phyloP scores from a whole-genome alignment of 2,329 filamentous ascomycete species.

The Celoporthe dispersa region DNA sequence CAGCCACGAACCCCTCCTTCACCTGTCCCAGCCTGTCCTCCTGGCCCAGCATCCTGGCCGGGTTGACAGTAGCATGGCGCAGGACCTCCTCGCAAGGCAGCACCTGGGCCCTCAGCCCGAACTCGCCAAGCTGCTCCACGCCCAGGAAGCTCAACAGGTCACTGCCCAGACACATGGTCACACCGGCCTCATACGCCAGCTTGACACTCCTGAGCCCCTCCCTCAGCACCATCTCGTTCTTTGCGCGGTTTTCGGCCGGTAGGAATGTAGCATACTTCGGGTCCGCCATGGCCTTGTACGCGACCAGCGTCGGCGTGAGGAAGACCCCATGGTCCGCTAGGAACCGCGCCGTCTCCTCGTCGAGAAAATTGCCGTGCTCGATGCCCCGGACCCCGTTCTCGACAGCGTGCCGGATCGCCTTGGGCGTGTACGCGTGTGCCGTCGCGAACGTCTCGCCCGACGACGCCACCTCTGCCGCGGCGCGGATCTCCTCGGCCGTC shows the following conservation, averaged over 20 bases:
- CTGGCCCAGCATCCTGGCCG: conserved; percentile 50
- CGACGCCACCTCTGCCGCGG: conserved; percentile 49
- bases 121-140: conserved; percentile 27
- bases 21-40: conserved; percentile 50
- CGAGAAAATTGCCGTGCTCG: conserved; percentile 44
- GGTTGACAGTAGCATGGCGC: conserved; percentile 43
- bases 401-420: conserved; percentile 52
- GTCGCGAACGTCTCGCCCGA: conserved; percentile 54
- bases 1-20: conserved; percentile 50
- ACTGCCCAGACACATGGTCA: conserved; percentile 25
- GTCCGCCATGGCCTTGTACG: conserved; percentile 44
- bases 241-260: conserved; percentile 17
- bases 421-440: conserved; percentile 54
- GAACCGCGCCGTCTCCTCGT: conserved; percentile 43
- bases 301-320: conserved; percentile 54
- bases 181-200: conserved; percentile 26
- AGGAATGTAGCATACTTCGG: conserved; percentile 28
- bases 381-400: conserved; percentile 54
- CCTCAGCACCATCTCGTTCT: conserved; percentile 25
- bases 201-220: conserved; percentile 10
- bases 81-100: conserved; percentile 17
- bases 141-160: conserved; percentile 28
- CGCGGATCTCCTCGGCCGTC: conserved; percentile 54
- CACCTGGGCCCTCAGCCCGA: conserved; percentile 26
- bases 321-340: conserved; percentile 51